Base-by-base conservation (phyloP, 371 early-diverging fungal genomes). In the Lichtheimia ramosa region DNA sequence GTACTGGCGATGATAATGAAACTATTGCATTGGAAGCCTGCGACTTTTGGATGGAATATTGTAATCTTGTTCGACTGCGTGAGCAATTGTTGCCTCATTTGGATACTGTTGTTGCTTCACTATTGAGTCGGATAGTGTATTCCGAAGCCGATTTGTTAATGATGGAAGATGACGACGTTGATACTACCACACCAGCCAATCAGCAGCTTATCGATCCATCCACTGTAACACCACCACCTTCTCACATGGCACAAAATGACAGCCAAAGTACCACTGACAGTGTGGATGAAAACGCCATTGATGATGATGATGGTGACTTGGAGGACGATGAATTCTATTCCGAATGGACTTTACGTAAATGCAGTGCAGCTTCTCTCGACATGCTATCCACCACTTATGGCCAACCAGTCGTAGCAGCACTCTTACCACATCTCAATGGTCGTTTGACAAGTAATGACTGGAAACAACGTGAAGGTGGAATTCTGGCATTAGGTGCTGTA, bases 341-440 rank as follows among this genome's bases (percentile, higher is more conserved):
- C 51, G 92, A 93, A 66, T 98, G 98, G 98, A 97, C 93, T 61
- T 65, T 97, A 41, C 92, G 98, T 61, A 96, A 96, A 74, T 96
- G 95, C 79, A 89, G 95, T 3, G 97, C 98, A 0, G 94, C 96
- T 8, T 89, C 94, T 25, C 72, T 98, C 40, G 98, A 98, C 58
- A 88, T 92, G 13, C 67, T 97, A 43, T 84, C 96, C 15, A 86
- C 84, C 14, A 82, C 91, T 3, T 93, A 89, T 66, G 86, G 81
- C 48, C 84, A 86, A 62, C 84, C 84, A 13, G 83, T 97, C 56
- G 75, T 95, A 43, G 69, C 77, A 20, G 70, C 83, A 52, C 73
- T 96, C 21, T 76, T 97, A 63, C 96, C 97, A 4, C 75, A 84
- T 52, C 77, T 97, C 43, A 86, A 91, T 62, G 80, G 83, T 25